Evolutionary conservation across 2,329 filamentous ascomycete species (phyloP), one percentile per base, ranked within the genome.

Genomic region (Talaromyces sp.): DNA sequence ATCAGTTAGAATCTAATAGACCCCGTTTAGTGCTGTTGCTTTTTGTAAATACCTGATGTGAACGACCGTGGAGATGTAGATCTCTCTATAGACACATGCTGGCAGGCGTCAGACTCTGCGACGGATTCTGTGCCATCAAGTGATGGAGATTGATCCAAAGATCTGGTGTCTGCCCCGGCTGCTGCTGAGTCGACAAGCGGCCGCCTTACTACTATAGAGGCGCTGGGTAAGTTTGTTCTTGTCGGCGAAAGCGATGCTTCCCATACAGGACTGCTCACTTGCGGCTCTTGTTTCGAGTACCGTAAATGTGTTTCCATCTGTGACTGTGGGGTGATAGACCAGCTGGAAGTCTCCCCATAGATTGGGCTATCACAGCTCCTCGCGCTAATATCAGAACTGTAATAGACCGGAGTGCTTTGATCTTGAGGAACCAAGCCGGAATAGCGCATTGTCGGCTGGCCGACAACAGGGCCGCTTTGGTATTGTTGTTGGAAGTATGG

Each of bases 401-500:
- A 72, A 41, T 65, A 68, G 3, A 69, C 63, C 3, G 69, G 65
- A n/a, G 65, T 56, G 46, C 60, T 66, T 61, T 70, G 63, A 1
- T 60, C 56, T 26, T 68, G 66, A 9, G 66, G 60, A n/a, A 55
- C 29, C 41, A 60, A 55, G 35, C 63, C 63, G 31, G 69, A 70
- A 52, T 66, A 65, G 38, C 64, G 66, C 19, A 72, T 65, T 2
- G 68, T 64, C 8, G 69, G 66, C 21, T 66, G 58, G 19, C 69
- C 65, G 21, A 63, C 53, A 27, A 67, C 64, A 12, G 69, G 56
- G 10, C 62, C 57, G 24, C 26, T 52, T 10, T 60, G 56, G 56
- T 65, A 58, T 59, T 71, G 69, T 14, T 64, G 46, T 17, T 68
- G 65, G 57, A 70, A 75, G 26, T 63, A 65, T 17, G 66, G 29